phyloP scores from a whole-genome alignment of 176 grass and related monocot species.

The Hyparrhenia diplandra region DNA sequence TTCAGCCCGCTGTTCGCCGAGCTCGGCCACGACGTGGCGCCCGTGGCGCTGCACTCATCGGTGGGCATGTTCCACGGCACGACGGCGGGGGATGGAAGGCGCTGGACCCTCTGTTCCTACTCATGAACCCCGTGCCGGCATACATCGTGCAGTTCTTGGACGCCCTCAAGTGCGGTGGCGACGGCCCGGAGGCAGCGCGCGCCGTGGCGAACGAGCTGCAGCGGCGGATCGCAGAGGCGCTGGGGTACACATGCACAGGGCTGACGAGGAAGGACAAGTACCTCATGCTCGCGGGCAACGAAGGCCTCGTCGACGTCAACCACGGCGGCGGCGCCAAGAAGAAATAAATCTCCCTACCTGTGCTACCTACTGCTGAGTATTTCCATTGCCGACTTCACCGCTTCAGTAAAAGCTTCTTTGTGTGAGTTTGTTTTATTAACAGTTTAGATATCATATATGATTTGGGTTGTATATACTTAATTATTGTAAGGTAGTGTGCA shows the following conservation, averaged over 20 bases:
- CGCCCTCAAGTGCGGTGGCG: not conserved
- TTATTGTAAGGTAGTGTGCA: not conserved
- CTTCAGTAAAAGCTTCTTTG: no score
- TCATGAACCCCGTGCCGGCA: slow-evolving; percentile 59
- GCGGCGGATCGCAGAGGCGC: slow-evolving; percentile 44
- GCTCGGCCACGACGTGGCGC: slow-evolving; percentile 42
- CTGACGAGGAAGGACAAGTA: slow-evolving; percentile 92
- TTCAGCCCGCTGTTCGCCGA: slow-evolving; percentile 83
- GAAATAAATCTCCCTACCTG: not conserved
- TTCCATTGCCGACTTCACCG: not conserved
- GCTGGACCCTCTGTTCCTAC: slow-evolving; percentile 55
- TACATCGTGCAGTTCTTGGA: slow-evolving; percentile 58
- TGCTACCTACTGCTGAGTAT: not conserved
- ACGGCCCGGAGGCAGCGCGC: slow-evolving; percentile 1
- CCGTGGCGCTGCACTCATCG: slow-evolving; percentile 54
- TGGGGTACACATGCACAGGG: slow-evolving; percentile 61
- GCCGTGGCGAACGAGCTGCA: slow-evolving; percentile 74
- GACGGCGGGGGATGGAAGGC: slow-evolving; percentile 65
- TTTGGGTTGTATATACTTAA: not conserved
- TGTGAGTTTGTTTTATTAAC: no score
- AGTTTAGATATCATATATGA: not conserved
- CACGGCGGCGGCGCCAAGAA: not conserved
- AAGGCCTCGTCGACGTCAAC: slow-evolving; percentile 43
- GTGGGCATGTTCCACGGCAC: slow-evolving; percentile 82
- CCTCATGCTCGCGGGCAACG: slow-evolving; percentile 82